Evolutionary conservation across 2,329 filamentous ascomycete genomes (phyloP).

Genomic region (Cadophora sp.): DNA sequence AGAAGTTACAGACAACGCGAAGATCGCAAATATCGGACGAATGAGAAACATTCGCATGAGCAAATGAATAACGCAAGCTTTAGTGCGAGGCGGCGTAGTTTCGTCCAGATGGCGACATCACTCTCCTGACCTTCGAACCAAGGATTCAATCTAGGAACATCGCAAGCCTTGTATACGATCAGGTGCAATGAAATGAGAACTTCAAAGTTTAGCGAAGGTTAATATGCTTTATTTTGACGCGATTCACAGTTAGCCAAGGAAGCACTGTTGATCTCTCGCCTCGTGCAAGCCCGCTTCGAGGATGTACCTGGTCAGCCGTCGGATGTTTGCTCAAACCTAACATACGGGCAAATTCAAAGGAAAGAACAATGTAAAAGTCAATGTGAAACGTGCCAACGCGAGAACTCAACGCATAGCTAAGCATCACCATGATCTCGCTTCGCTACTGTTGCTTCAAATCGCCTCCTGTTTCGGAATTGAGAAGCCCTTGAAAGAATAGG

Average conservation of each 20-base stretch:
- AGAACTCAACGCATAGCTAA: background rate
- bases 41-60: conserved; percentile 9
- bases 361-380: background rate
- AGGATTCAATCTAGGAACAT: background rate
- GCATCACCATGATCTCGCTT: background rate
- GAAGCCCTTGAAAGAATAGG: background rate
- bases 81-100: background rate
- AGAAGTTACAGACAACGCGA: background rate
- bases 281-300: conserved; percentile 9
- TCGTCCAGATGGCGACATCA: background rate
- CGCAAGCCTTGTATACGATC: background rate
- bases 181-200: background rate
- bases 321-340: background rate
- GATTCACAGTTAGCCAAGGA: conserved; percentile 7
- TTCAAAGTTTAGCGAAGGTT: conserved; percentile 9
- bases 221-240: background rate
- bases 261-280: conserved; percentile 11
- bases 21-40: background rate
- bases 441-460: background rate
- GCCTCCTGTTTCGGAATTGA: conserved; percentile 3
- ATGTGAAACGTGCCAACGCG: background rate
- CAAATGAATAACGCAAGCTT: background rate
- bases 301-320: background rate
- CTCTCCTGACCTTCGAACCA: background rate
- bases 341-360: background rate